phyloP scores from a whole-genome alignment of 805 yeast genomes.

The Ogataea thermomethanolica region DNA sequence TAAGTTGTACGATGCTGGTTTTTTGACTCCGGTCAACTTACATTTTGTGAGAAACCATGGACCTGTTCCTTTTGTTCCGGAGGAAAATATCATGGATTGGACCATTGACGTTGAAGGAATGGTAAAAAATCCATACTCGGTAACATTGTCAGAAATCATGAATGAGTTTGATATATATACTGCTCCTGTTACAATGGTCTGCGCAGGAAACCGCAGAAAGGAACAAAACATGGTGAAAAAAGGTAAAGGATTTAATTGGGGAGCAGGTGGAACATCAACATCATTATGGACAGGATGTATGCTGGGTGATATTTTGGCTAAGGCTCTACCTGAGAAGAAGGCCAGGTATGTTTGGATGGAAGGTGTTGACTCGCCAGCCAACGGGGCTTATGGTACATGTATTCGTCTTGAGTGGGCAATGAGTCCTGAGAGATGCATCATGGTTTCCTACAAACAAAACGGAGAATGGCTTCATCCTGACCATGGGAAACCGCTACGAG shows the following conservation, averaged over 20 bases:
- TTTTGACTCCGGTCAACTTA: constrained; percentile 31
- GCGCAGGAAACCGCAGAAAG: constrained; percentile 37
- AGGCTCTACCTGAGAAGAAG: constrained; percentile 27
- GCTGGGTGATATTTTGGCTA: constrained; percentile 28
- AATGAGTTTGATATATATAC: constrained; percentile 29
- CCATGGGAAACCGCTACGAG: constrained; percentile 36
- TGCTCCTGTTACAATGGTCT: constrained; percentile 33
- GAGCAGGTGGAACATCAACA: constrained; percentile 34
- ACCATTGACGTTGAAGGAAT: constrained; percentile 29
- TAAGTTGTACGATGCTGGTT: constrained; percentile 28
- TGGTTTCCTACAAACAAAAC: constrained; percentile 36
- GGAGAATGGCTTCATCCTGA: constrained; percentile 35
- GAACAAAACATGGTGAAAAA: constrained; percentile 35
- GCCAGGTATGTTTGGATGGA: constrained; percentile 35
- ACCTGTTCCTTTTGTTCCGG: constrained; percentile 28
- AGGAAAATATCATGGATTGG: constrained; percentile 28
- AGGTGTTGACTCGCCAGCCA: constrained; percentile 34
- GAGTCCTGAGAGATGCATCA: constrained; percentile 33
- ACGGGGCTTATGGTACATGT: constrained; percentile 35
- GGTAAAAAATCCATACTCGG: constrained; percentile 29
- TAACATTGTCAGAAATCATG: constrained; percentile 27
- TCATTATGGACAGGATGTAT: constrained; percentile 35
- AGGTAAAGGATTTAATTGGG: constrained; percentile 37
- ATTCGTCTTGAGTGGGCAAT: constrained; percentile 31
- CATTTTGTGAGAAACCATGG: constrained; percentile 38